These are phyloP conservation scores for Blastocystis sp. DNA, from an alignment of 352 stramenopile species.

Conservation along the genomic window DNA sequence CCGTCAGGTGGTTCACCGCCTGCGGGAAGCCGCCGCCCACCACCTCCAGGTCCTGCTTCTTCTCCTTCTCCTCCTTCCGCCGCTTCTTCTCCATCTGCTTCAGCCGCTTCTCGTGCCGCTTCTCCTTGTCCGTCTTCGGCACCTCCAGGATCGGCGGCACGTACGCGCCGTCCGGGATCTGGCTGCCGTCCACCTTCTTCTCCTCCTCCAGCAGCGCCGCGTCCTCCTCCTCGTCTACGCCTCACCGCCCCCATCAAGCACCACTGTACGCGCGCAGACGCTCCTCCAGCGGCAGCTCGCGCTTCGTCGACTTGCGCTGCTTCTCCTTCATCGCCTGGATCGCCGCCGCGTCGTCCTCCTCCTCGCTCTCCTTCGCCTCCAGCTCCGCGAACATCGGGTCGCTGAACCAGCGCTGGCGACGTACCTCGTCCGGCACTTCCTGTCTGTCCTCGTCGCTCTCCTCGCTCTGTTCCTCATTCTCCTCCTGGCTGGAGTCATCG, in stretches of 20 bases:
- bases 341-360: slow-evolving; percentile 71
- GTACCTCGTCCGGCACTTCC: neutral
- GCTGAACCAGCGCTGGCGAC: slow-evolving; percentile 46
- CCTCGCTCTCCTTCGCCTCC: slow-evolving; percentile 76
- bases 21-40: slow-evolving; percentile 45
- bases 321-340: slow-evolving; percentile 22
- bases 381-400: slow-evolving; percentile 7
- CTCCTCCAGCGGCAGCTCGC: slow-evolving; percentile 66
- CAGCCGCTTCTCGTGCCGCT: slow-evolving; percentile 91
- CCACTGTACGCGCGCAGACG: slow-evolving; percentile 59
- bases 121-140: slow-evolving; percentile 96
- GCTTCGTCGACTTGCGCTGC: slow-evolving; percentile 48
- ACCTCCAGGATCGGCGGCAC: slow-evolving; percentile 77
- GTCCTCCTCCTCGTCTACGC: slow-evolving; percentile 53
- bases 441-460: slow-evolving; percentile 56
- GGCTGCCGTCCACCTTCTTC: neutral
- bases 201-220: slow-evolving; percentile 23
- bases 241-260: no score
- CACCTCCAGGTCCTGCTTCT: slow-evolving; percentile 69
- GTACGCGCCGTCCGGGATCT: slow-evolving; percentile 12
- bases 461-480: slow-evolving; percentile 25
- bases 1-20: slow-evolving; percentile 62
- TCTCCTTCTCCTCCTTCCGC: slow-evolving; percentile 67
- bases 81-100: slow-evolving; percentile 81
- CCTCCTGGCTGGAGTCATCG: neutral